phyloP scores from a whole-genome alignment of 2,329 filamentous ascomycete species.

The Exophiala aquamarina region DNA sequence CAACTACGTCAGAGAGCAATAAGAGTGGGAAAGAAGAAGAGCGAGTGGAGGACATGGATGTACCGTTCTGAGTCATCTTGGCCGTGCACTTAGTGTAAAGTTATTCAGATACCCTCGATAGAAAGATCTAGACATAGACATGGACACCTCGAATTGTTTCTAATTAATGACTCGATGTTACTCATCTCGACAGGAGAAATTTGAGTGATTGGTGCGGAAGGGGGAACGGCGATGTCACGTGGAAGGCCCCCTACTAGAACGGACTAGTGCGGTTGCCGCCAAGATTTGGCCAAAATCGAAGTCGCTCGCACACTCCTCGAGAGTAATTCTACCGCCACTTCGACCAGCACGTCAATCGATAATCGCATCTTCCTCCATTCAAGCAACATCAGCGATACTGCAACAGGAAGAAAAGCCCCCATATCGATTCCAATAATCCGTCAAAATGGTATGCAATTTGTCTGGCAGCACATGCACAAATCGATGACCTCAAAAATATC shows the following conservation, averaged over 20 bases:
- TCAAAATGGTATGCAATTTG: constrained; percentile 65
- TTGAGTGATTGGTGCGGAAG: too few species aligned
- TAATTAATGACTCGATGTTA: too few species aligned
- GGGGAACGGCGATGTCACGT: too few species aligned
- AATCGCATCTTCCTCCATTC: constrained; percentile 29
- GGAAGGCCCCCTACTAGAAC: neutral
- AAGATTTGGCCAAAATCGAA: constrained; percentile 17
- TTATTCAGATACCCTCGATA: constrained; percentile 10
- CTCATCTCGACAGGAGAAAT: too few species aligned
- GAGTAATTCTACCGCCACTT: constrained; percentile 20
- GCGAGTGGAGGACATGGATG: constrained; percentile 66
- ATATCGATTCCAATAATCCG: constrained; percentile 40
- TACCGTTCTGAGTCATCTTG: constrained; percentile 55
- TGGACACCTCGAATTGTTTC: neutral
- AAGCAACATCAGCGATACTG: constrained; percentile 35
- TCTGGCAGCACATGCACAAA: constrained; percentile 6
- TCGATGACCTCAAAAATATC: constrained; percentile 24
- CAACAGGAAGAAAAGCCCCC: constrained; percentile 4
- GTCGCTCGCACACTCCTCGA: constrained; percentile 18
- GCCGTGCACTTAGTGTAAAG: neutral
- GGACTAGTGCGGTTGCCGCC: constrained; percentile 11
- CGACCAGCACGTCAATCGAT: constrained; percentile 35
- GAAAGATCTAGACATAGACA: constrained; percentile 13
- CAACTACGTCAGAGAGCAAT: constrained; percentile 42
- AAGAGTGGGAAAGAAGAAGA: constrained; percentile 49